Percentiles rank a stretch among this genome's conserved stretches.
Evolutionary conservation across 148 eudicot species (phyloP).

Genomic region (Vaccinium vitisidaea): DNA sequence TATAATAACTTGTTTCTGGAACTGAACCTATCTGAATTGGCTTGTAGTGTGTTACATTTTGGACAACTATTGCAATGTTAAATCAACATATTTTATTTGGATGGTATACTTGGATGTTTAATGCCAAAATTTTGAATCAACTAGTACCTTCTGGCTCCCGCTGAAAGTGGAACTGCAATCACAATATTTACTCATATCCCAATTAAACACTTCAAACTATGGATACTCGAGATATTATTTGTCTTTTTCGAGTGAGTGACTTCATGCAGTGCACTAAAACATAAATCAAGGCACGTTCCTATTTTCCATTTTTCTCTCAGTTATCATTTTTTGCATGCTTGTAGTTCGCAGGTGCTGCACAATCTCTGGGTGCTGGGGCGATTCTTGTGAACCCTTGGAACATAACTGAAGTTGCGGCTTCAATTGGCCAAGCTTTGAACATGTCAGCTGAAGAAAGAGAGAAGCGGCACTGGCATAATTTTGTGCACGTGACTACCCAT

Average conservation of each 20-base stretch:
- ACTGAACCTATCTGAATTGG: neutral
- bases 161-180: neutral
- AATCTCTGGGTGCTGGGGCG: slow-evolving; percentile 96
- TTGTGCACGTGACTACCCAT: slow-evolving; percentile 71
- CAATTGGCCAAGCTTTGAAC: slow-evolving; percentile 80
- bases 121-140: neutral
- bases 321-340: neutral
- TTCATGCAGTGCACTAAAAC: neutral
- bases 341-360: slow-evolving; percentile 99
- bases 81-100: neutral
- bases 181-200: neutral
- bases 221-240: neutral
- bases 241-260: neutral
- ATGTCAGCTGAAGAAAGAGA: slow-evolving; percentile 94
- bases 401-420: slow-evolving; percentile 83
- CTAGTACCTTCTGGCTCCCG: neutral
- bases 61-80: neutral
- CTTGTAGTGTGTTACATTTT: neutral
- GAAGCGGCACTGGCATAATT: slow-evolving; percentile 76
- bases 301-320: neutral
- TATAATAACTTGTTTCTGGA: neutral
- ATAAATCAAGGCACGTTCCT: neutral
- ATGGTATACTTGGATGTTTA: neutral
- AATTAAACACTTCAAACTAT: neutral
- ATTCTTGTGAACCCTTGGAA: slow-evolving; percentile 96